These are phyloP conservation scores for Pezicula rhizophila DNA, from an alignment of 2,329 filamentous ascomycete species.

Conservation along the genomic window DNA sequence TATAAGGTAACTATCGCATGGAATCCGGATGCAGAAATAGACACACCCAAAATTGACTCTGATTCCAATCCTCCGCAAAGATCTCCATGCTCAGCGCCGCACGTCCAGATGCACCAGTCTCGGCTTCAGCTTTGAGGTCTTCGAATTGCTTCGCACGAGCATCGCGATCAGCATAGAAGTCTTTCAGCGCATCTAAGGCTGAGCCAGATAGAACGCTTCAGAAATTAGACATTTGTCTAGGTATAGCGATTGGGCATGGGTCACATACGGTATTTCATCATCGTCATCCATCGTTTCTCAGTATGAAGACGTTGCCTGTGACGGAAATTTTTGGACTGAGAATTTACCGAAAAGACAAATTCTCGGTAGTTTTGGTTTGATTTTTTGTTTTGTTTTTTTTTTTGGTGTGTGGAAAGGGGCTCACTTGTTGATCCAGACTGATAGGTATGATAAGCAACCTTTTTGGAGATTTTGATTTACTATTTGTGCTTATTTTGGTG, in stretches of 20 bases:
- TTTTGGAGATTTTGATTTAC: no score
- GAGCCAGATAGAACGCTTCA: constrained; percentile 56
- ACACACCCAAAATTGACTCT: constrained; percentile 75
- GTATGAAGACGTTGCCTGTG: not conserved
- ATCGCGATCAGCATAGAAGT: constrained; percentile 71
- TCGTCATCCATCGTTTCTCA: constrained; percentile 3
- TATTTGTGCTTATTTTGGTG: no score
- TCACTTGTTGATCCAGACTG: no score
- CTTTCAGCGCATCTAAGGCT: constrained; percentile 62
- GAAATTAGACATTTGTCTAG: not conserved
- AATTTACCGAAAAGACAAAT: not conserved
- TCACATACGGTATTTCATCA: constrained; percentile 15
- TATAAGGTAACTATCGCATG: not conserved
- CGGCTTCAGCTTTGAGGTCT: constrained; percentile 56
- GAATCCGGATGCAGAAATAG: not conserved
- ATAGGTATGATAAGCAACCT: no score
- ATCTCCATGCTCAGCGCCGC: constrained; percentile 53
- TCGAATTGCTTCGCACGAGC: constrained; percentile 60
- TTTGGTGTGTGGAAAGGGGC: no score
- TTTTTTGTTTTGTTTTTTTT: no score
- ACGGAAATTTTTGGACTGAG: not conserved
- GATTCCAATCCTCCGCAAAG: constrained; percentile 78
- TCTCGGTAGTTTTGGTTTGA: no score
- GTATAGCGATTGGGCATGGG: not conserved
- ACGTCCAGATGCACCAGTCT: constrained; percentile 39